Conservation (phyloP, 2,329 filamentous ascomycete genomes). For the Alternaria dauci region DNA sequence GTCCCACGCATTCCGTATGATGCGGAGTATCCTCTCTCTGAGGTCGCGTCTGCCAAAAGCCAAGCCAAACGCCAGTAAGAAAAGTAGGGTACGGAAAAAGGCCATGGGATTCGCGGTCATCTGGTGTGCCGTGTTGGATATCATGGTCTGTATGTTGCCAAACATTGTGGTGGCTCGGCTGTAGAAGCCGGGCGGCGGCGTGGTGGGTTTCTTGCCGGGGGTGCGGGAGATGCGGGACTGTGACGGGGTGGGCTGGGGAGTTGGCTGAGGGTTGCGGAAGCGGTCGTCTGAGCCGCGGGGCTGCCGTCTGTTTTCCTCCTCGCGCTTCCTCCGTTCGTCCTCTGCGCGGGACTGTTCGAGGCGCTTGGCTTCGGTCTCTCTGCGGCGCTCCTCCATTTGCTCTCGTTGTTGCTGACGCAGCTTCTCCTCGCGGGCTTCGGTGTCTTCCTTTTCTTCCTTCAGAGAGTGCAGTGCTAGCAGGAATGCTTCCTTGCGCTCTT, state of each 20-base stretch:
- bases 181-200: slow-evolving; percentile 50
- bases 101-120: slow-evolving; percentile 65
- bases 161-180: slow-evolving; percentile 57
- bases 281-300: slow-evolving; percentile 45
- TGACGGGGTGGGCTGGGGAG: slow-evolving; percentile 35
- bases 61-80: slow-evolving; percentile 79
- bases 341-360: slow-evolving; percentile 53
- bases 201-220: slow-evolving; percentile 43
- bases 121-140: slow-evolving; percentile 60
- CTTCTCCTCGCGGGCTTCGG: slow-evolving; percentile 70
- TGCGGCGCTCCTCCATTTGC: slow-evolving; percentile 61
- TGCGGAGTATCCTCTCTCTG: slow-evolving; percentile 74
- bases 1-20: slow-evolving; percentile 75
- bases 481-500: slow-evolving; percentile 89
- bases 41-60: slow-evolving; percentile 78
- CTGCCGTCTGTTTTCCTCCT: slow-evolving; percentile 49
- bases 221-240: slow-evolving; percentile 35
- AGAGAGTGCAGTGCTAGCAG: slow-evolving; percentile 83
- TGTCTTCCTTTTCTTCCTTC: slow-evolving; percentile 81
- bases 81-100: slow-evolving; percentile 72
- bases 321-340: slow-evolving; percentile 52
- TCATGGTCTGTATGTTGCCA: slow-evolving; percentile 57
- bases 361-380: slow-evolving; percentile 50
- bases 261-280: slow-evolving; percentile 35
- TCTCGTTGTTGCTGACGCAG: slow-evolving; percentile 67